Conservation (phyloP, 345 rosid genomes). For the Cochlearia excelsa region DNA sequence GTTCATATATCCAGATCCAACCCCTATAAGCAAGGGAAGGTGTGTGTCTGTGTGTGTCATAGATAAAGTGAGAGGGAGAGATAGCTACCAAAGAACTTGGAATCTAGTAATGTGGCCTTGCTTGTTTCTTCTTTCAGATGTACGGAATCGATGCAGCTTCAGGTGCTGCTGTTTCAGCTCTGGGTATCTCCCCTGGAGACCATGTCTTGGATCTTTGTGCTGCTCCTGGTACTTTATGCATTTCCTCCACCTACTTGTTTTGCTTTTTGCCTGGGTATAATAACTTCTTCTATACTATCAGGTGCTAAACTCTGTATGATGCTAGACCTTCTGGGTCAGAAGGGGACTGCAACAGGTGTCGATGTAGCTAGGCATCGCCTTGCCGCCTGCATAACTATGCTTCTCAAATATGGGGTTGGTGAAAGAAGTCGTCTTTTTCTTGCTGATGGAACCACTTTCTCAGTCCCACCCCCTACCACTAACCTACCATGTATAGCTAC, state of each 20-base stretch:
- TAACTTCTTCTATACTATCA: slow-evolving; percentile 35
- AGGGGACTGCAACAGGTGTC: slow-evolving; percentile 86
- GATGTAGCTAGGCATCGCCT: slow-evolving; percentile 86
- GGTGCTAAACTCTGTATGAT: slow-evolving; percentile 98
- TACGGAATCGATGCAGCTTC: slow-evolving; percentile 97
- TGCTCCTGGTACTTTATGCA: slow-evolving; percentile 65
- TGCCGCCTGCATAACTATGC: slow-evolving; percentile 86
- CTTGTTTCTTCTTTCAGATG: slow-evolving; percentile 42
- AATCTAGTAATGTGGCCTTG: neutral
- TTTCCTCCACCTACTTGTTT: neutral
- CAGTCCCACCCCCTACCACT: slow-evolving; percentile 48
- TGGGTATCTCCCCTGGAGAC: slow-evolving; percentile 69
- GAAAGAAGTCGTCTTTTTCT: slow-evolving; percentile 73
- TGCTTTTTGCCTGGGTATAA: neutral
- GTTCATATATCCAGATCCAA: slow-evolving; percentile 68
- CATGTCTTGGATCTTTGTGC: slow-evolving; percentile 91
- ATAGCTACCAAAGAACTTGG: neutral
- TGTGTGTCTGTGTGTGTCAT: neutral
- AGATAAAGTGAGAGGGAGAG: neutral
- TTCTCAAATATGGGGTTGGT: slow-evolving; percentile 74
- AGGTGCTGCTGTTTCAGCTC: slow-evolving; percentile 79
- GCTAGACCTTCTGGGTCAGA: slow-evolving; percentile 62
- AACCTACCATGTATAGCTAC: slow-evolving; percentile 22
- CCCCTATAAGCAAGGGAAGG: slow-evolving; percentile 76
- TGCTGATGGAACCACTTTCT: slow-evolving; percentile 77